Evolutionary conservation across 257 asterid genomes (phyloP), one percentile per base, ranked within the genome.

Genomic region (Solanum phureja): DNA sequence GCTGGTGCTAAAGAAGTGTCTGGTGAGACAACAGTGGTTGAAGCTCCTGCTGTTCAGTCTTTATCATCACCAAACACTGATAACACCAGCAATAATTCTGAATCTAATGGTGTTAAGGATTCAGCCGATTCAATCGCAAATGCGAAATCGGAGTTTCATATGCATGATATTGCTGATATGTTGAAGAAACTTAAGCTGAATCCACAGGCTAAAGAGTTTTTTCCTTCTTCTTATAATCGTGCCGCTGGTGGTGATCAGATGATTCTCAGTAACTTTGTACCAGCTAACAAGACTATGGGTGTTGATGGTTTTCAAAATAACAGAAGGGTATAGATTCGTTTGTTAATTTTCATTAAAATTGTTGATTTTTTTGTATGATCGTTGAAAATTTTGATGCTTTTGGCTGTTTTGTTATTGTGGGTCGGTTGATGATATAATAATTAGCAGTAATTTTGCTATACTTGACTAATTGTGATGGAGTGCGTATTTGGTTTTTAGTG

Each of bases 141-240:
- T 89, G 92, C 92, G 83, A 93, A 94, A 91, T 93, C 98, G 6
- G 85, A 79, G 35, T 35, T 90, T 87, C 90, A 93, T 77, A 94
- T 94, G 94, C 92, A 95, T 85, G 94, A 95, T 58, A 71, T 95
- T 86, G 95, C 89, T 79, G 95, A 95, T 69, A 92, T 95, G 94
- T 88, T 96, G 89, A 93, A 95, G 91, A 91, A 92, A 42, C 92
- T 95, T 87, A 95, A 95, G 93, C 73, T 96, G 92, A 96, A 96
- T 94, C 99, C 99, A 72, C 83, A 92, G 85, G 99, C 99, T 27
- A 94, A 95, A 91, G 99, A 96, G 91, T 96, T 96, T 49, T 91
- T 95, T 75, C 99, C 99, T 75, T 94, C 98, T 21, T 93, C 96
- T 40, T 92, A 95, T 90, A 75, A 88, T 18, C 34, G 62, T 82